Conservation (phyloP, 331 rosid species). For the Rhamnella rubrinervis region DNA sequence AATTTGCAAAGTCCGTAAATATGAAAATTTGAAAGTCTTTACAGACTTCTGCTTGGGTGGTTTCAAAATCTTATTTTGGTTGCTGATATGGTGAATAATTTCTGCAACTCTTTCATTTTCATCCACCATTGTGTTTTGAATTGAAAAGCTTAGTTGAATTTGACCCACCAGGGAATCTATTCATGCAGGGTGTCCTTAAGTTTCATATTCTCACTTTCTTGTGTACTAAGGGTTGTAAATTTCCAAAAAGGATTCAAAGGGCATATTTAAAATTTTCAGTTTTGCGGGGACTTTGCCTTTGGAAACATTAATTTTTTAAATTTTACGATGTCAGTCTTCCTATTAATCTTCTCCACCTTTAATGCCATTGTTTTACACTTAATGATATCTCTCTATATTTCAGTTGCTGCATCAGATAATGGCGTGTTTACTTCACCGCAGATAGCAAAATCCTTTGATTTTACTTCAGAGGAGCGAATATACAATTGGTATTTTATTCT, state of each 20-base stretch:
- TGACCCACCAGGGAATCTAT: too few species aligned
- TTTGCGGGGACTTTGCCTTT: not conserved
- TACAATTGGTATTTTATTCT: slow-evolving; percentile 61
- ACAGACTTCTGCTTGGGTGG: not conserved
- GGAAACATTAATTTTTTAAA: not conserved
- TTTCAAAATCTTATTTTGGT: not conserved
- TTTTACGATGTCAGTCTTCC: not conserved
- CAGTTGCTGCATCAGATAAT: slow-evolving; percentile 77
- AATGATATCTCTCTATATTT: slow-evolving; percentile 20
- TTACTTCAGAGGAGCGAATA: slow-evolving; percentile 76
- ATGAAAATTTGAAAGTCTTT: not conserved
- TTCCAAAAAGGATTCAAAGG: not conserved
- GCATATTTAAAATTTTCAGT: not conserved
- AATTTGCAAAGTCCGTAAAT: too few species aligned
- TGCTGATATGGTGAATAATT: not conserved
- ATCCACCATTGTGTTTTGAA: too few species aligned
- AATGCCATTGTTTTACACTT: not conserved
- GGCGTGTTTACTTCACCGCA: slow-evolving; percentile 75
- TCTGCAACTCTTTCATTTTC: too few species aligned
- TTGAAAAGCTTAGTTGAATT: too few species aligned
- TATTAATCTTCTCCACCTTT: not conserved
- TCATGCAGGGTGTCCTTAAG: too few species aligned
- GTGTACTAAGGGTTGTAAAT: too few species aligned
- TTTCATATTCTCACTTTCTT: too few species aligned
- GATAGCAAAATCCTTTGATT: slow-evolving; percentile 73